Evolutionary conservation across 768 basidiomycete species (phyloP).

Genomic region (Tricholoma flavovirens): DNA sequence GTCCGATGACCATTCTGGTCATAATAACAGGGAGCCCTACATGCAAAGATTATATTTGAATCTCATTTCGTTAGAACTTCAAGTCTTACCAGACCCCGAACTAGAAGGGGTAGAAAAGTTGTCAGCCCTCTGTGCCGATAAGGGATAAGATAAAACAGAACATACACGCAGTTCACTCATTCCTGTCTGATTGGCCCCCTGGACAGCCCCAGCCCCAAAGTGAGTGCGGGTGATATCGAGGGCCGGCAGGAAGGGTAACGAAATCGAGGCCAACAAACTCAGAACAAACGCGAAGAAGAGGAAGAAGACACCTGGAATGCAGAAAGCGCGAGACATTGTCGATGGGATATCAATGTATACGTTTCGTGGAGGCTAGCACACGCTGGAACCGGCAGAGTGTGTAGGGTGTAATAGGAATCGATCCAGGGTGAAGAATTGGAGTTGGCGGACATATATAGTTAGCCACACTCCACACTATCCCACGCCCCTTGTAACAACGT

Average conservation of each 20-base stretch:
- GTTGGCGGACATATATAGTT: background rate
- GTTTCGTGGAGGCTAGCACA: constrained; percentile 1
- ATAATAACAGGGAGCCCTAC: constrained; percentile 61
- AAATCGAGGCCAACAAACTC: constrained; percentile 63
- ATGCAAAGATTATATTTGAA: background rate
- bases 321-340: constrained; percentile 31
- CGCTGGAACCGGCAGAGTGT: background rate
- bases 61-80: background rate
- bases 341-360: background rate
- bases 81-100: constrained; percentile 65
- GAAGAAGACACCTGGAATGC: constrained; percentile 55
- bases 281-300: constrained; percentile 56
- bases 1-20: constrained; percentile 34
- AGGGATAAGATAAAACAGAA: constrained; percentile 8
- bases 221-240: constrained; percentile 62
- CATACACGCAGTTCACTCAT: constrained; percentile 52
- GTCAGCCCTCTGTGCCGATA: background rate
- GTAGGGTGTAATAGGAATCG: background rate
- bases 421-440: background rate
- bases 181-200: constrained; percentile 18
- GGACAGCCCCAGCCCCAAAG: constrained; percentile 29
- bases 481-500: constrained; percentile 5
- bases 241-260: constrained; percentile 60
- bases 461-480: constrained; percentile 1
- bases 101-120: constrained; percentile 27